Percentiles rank a stretch among this genome's conserved stretches.
Evolutionary conservation across 2,329 filamentous ascomycete genomes (phyloP).

Genomic region (Chaetomiaceae sp.): DNA sequence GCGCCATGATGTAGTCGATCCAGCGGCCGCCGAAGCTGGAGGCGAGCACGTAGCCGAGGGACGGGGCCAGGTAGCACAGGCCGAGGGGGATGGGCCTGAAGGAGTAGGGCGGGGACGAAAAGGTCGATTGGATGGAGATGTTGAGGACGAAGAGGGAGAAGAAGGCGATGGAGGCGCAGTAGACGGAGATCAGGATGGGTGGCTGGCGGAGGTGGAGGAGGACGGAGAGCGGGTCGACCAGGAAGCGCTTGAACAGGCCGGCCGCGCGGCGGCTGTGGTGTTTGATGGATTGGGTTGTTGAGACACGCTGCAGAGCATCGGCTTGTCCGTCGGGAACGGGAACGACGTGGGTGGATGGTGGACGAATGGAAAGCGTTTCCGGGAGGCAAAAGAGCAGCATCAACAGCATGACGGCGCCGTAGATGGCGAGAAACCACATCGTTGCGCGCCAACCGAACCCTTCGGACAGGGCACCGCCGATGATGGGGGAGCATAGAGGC

Average conservation of each 20-base stretch:
- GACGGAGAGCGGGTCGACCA: slow-evolving; percentile 68
- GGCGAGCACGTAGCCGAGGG: slow-evolving; percentile 64
- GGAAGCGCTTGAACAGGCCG: slow-evolving; percentile 49
- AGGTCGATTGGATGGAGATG: slow-evolving; percentile 67
- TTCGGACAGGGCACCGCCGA: slow-evolving; percentile 67
- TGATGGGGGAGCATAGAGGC: slow-evolving; percentile 67
- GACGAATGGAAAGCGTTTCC: slow-evolving; percentile 50
- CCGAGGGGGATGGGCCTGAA: slow-evolving; percentile 65
- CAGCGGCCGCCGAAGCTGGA: slow-evolving; percentile 67
- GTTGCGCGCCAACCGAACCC: slow-evolving; percentile 68
- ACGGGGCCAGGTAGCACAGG: slow-evolving; percentile 69
- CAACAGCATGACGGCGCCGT: slow-evolving; percentile 53
- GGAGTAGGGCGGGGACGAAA: slow-evolving; percentile 59
- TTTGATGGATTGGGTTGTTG: slow-evolving; percentile 57
- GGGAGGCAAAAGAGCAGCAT: slow-evolving; percentile 57
- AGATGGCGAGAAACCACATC: slow-evolving; percentile 71
- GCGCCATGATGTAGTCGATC: slow-evolving; percentile 76
- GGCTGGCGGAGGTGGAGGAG: slow-evolving; percentile 68
- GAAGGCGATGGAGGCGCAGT: slow-evolving; percentile 69
- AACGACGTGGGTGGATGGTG: not conserved
- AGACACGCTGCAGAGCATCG: slow-evolving; percentile 42
- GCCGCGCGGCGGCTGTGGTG: slow-evolving; percentile 49
- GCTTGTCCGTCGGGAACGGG: slow-evolving; percentile 9
- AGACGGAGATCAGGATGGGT: slow-evolving; percentile 65
- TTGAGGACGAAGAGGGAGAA: slow-evolving; percentile 71